Base-by-base conservation (phyloP, 208 protist genomes). In the Jaenimonas drosophilae region DNA sequence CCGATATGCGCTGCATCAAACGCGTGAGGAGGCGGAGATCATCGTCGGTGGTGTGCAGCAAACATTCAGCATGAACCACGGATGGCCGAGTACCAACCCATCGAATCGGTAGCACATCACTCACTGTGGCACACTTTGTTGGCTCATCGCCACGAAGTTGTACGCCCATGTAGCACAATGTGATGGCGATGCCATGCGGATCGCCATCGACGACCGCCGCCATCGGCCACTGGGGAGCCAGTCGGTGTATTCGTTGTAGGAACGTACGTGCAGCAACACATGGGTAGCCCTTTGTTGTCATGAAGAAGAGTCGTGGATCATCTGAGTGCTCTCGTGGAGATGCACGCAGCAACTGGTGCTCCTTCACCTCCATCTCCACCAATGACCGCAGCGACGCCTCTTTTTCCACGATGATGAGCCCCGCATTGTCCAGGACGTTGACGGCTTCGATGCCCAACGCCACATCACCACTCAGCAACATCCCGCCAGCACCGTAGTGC, bases 271-370 rank as follows among this genome's bases (percentile, higher is more conserved):
- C 28, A 9, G 73, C 70, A 7, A 76, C 51, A 38, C 79, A 89
- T 0, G 84, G 84, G 51, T 93, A 93, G 2, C 84, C 84, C 30
- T 72, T 76, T 4, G 74, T 84, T 49, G 73, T 88, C 21, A 93
- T 48, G 23, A 89, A 69, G 32, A 48, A 28, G 20, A 42, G 55
- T n/a, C 9, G 27, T 28, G 16, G 31, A n/a, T n/a, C n/a, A n/a
- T n/a, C n/a, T n/a, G n/a, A n/a, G n/a, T n/a, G n/a, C n/a, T n/a
- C n/a, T n/a, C n/a, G n/a, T n/a, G n/a, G n/a, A n/a, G n/a, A n/a
- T n/a, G n/a, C n/a, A 7, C 19, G n/a, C 16, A 42, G 37, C 16
- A 20, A 11, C 37, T 21, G 9, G 16, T 42, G 16, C 9, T 7
- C 37, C 19, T 11, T 17, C 16, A 42, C 6, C 37, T 42, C 37